Evolutionary conservation across 2,329 filamentous ascomycete species (phyloP).

Genomic region (Pseudocercospora ulei): DNA sequence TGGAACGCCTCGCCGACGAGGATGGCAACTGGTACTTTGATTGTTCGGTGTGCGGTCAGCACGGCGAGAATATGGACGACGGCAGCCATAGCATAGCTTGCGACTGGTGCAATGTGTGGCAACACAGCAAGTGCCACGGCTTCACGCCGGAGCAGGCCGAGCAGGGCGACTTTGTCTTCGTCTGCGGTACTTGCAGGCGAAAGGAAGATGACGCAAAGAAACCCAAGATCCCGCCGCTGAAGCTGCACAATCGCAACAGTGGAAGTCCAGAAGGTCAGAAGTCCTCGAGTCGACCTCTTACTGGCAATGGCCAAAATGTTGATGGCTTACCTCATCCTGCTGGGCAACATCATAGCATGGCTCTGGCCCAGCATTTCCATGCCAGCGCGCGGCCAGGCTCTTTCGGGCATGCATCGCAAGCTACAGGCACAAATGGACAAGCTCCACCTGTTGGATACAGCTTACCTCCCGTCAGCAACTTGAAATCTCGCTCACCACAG

Average conservation of each 20-base stretch:
- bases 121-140: constrained; percentile 85
- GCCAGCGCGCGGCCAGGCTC: constrained; percentile 19
- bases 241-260: constrained; percentile 40
- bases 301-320: constrained; percentile 18
- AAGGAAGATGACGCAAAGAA: constrained; percentile 54
- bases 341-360: constrained; percentile 24
- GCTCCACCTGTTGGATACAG: constrained; percentile 36
- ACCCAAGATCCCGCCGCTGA: constrained; percentile 54
- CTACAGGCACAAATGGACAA: constrained; percentile 38
- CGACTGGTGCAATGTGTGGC: constrained; percentile 90
- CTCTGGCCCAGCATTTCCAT: constrained; percentile 11
- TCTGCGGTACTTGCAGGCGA: constrained; percentile 68
- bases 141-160: constrained; percentile 72
- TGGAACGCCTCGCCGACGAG: constrained; percentile 58
- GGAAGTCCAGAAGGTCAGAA: constrained; percentile 25
- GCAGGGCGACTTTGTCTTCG: constrained; percentile 72
- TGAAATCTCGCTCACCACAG: constrained; percentile 28
- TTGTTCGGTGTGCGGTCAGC: constrained; percentile 73
- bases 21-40: constrained; percentile 92
- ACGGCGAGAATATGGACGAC: constrained; percentile 82
- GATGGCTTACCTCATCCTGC: constrained; percentile 24
- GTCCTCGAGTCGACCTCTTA: constrained; percentile 18
- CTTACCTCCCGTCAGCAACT: constrained; percentile 28
- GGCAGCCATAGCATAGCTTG: constrained; percentile 89
- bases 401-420: constrained; percentile 16